phyloP scores from a whole-genome alignment of 2,329 filamentous ascomycete species.

The Aspergillus sp. region DNA sequence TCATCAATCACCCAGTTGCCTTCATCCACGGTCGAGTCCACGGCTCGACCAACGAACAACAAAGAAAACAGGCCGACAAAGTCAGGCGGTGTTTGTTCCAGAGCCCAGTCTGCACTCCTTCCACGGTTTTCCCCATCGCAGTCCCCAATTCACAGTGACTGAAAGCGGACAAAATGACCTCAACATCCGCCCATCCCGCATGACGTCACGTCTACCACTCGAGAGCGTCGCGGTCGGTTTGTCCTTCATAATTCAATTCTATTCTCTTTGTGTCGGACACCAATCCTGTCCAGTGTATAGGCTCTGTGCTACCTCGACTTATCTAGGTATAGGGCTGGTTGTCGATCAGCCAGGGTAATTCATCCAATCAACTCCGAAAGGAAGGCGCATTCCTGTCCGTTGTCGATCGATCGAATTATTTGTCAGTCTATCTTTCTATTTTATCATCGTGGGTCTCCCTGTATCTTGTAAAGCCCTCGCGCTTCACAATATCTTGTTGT shows the following conservation, averaged over 20 bases:
- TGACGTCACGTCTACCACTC: slow-evolving; percentile 29
- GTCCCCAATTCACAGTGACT: slow-evolving; percentile 6
- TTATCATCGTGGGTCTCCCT: background rate
- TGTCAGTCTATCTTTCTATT: background rate
- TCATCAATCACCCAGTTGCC: background rate
- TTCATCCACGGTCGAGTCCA: background rate
- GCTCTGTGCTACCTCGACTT: background rate
- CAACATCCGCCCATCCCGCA: slow-evolving; percentile 27
- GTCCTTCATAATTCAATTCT: slow-evolving; percentile 5
- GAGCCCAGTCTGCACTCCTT: background rate
- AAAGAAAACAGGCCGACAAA: background rate
- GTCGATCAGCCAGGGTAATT: background rate
- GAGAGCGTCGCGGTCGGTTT: slow-evolving; percentile 14
- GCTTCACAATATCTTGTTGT: background rate
- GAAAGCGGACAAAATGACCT: slow-evolving; percentile 27
- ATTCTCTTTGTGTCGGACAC: background rate
- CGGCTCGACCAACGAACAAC: background rate
- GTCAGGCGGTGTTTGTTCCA: background rate
- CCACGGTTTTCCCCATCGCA: slow-evolving; percentile 7
- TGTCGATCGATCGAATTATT: background rate
- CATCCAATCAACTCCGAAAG: background rate
- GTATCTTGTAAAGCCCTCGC: background rate
- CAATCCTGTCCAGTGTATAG: background rate
- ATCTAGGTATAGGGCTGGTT: background rate
- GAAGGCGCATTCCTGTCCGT: slow-evolving; percentile 18